phyloP scores from a whole-genome alignment of 305 asterid species.

The Rubia tinctorum region DNA sequence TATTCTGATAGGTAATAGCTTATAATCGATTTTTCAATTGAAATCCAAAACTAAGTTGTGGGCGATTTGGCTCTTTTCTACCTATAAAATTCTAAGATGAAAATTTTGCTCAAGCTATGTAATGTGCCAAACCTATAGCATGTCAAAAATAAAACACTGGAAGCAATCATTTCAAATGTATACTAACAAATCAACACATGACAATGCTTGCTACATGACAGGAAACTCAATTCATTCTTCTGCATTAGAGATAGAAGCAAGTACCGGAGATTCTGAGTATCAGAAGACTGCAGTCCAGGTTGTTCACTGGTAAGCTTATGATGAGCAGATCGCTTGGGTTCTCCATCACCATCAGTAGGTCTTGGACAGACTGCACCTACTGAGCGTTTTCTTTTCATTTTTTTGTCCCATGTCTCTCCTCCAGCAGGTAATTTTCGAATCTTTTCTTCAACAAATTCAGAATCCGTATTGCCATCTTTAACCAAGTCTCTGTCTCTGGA shows the following conservation, averaged over 20 bases:
- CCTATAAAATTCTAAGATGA: too few species aligned
- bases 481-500: slow-evolving; percentile 71
- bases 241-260: slow-evolving; percentile 19
- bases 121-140: too few species aligned
- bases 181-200: background rate
- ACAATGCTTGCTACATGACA: background rate
- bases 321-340: slow-evolving; percentile 58
- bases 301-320: slow-evolving; percentile 59
- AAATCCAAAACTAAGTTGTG: background rate
- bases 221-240: background rate
- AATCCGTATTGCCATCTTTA: slow-evolving; percentile 55
- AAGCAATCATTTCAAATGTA: background rate
- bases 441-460: slow-evolving; percentile 75
- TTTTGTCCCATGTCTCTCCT: slow-evolving; percentile 98
- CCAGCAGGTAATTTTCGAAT: slow-evolving; percentile 84
- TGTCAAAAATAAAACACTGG: background rate
- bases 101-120: too few species aligned
- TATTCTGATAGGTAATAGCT: background rate
- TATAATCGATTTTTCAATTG: background rate
- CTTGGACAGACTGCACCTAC: slow-evolving; percentile 77
- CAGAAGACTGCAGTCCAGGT: slow-evolving; percentile 59
- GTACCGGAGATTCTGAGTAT: slow-evolving; percentile 75
- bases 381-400: slow-evolving; percentile 96
- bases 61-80: too few species aligned
- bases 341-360: slow-evolving; percentile 69